Conservation (phyloP, 1,284 basidiomycete genomes). For the Puccinia triticina region DNA sequence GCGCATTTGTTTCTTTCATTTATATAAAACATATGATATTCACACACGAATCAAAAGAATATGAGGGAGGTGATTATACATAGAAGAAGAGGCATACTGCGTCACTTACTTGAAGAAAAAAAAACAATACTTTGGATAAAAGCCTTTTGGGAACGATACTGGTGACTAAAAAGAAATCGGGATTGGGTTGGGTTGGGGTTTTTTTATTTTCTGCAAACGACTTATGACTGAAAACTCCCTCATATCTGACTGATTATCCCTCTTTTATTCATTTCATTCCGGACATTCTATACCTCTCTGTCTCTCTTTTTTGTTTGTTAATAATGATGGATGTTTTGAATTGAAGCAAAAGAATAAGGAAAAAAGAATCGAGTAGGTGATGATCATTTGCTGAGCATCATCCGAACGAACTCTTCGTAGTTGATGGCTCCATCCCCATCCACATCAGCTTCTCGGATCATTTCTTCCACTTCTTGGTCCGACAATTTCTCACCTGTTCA, state of each 20-base stretch:
- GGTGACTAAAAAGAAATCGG: too few species aligned
- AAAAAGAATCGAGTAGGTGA: neutral
- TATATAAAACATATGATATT: conserved; percentile 9
- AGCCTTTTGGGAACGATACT: neutral
- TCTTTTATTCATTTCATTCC: neutral
- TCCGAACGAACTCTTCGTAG: conserved; percentile 65
- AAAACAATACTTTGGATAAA: too few species aligned
- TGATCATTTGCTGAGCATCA: conserved; percentile 62
- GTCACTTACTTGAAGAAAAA: neutral
- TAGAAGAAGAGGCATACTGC: neutral
- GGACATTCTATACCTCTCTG: neutral
- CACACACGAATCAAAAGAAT: neutral
- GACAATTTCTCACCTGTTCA: conserved; percentile 75
- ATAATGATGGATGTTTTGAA: neutral
- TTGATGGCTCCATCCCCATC: conserved; percentile 76
- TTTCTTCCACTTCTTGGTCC: conserved; percentile 91
- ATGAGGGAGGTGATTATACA: neutral
- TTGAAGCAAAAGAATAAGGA: neutral
- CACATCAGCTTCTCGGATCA: conserved; percentile 97
- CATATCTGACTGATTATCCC: neutral
- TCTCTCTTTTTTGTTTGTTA: neutral
- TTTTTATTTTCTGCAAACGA: neutral
- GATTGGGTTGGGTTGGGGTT: too few species aligned
- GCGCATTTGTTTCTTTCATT: too few species aligned
- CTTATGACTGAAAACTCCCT: neutral